Evolutionary conservation across 805 yeast genomes (phyloP).

Genomic region (Kazachstania taianensis): DNA sequence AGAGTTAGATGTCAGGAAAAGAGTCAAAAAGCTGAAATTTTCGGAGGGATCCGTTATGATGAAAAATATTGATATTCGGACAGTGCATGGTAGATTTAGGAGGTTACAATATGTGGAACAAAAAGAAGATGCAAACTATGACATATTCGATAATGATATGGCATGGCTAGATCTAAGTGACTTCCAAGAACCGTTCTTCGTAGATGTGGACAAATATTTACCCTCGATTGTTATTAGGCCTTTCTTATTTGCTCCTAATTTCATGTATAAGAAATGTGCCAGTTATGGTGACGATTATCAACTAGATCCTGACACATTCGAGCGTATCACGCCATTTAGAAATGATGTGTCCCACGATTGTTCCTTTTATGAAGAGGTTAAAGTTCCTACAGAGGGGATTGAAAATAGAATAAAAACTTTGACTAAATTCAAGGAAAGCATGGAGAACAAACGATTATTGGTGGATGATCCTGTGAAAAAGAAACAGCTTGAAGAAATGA

Average conservation of each 20-base stretch:
- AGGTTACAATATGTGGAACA: conserved; percentile 17
- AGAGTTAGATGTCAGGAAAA: conserved; percentile 38
- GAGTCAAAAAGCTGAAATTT: conserved; percentile 47
- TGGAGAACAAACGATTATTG: conserved; percentile 28
- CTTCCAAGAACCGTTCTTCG: conserved; percentile 45
- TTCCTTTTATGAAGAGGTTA: conserved; percentile 26
- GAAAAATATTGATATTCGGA: conserved; percentile 48
- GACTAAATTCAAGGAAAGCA: conserved; percentile 37
- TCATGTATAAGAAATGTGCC: conserved; percentile 60
- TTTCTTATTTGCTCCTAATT: conserved; percentile 55
- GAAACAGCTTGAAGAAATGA: conserved; percentile 7
- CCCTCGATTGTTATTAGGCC: conserved; percentile 47
- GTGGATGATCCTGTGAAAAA: conserved; percentile 15
- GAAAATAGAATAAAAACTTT: conserved; percentile 14
- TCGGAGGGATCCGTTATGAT: conserved; percentile 54
- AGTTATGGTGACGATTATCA: conserved; percentile 36
- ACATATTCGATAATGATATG: conserved; percentile 43
- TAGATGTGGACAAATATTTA: conserved; percentile 29
- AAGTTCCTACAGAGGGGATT: conserved; percentile 15
- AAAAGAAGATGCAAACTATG: conserved; percentile 16
- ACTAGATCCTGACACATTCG: conserved; percentile 30
- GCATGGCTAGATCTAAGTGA: conserved; percentile 57
- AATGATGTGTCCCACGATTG: conserved; percentile 55
- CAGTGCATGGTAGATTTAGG: conserved; percentile 39
- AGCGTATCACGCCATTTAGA: conserved; percentile 38